Percentiles rank a stretch among this genome's conserved stretches.
Evolutionary conservation across 2,329 filamentous ascomycete genomes (phyloP).

Genomic region (Endoconidiophora polonica): DNA sequence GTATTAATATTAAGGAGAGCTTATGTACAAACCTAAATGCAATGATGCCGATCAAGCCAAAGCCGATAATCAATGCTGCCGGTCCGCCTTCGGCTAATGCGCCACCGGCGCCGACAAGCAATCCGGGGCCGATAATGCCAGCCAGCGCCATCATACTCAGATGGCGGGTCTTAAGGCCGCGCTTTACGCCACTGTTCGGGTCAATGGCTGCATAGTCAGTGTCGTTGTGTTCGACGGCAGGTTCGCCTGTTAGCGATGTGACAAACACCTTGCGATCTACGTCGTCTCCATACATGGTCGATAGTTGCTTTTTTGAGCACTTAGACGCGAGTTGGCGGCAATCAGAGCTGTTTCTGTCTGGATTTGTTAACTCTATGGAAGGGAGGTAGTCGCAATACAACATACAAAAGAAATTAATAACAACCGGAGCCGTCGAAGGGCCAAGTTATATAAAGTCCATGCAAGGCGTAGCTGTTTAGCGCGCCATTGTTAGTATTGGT

Average conservation of each 20-base stretch:
- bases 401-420: too few species aligned
- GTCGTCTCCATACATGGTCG: background rate
- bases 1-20: too few species aligned
- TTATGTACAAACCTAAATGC: constrained; percentile 12
- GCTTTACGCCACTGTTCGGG: constrained; percentile 47
- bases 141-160: constrained; percentile 49
- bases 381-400: too few species aligned
- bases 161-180: constrained; percentile 51
- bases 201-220: constrained; percentile 33
- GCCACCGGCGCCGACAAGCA: constrained; percentile 55
- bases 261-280: background rate
- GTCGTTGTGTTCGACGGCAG: constrained; percentile 23
- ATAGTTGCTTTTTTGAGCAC: too few species aligned
- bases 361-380: too few species aligned
- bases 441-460: too few species aligned
- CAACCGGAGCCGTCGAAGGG: too few species aligned
- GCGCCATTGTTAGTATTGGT: too few species aligned
- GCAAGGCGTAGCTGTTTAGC: too few species aligned
- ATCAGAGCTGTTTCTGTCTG: too few species aligned
- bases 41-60: constrained; percentile 43
- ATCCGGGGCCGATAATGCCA: constrained; percentile 49
- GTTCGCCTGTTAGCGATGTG: background rate
- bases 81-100: constrained; percentile 54
- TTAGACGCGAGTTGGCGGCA: too few species aligned
- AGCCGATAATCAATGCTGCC: constrained; percentile 56